Evolutionary conservation across 306 rosid species (phyloP).

Genomic region (Amphicarpaea edgeworthii): DNA sequence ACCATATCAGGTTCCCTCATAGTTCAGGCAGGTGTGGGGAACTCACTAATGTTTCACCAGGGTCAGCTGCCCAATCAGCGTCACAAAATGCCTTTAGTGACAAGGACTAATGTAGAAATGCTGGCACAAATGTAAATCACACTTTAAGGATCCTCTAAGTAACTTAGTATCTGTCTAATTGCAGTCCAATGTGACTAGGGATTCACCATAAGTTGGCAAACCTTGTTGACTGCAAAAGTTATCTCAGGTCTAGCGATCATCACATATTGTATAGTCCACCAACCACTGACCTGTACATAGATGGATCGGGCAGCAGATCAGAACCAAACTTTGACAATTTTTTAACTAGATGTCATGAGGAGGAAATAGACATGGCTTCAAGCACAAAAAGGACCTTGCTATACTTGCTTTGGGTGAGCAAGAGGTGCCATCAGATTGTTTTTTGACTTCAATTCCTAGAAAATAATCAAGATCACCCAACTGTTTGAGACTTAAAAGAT

Average conservation of each 20-base stretch:
- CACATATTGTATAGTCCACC: not conserved
- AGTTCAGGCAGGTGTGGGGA: not conserved
- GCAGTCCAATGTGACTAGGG: not conserved
- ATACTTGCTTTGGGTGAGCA: not conserved
- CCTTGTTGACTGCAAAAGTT: not conserved
- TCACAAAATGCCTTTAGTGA: not conserved
- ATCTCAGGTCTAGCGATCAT: not conserved
- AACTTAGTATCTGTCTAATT: not conserved
- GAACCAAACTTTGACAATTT: not conserved
- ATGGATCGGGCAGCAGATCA: not conserved
- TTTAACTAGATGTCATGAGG: not conserved
- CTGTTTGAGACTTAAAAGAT: not conserved
- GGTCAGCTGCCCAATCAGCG: not conserved
- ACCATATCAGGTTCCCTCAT: not conserved
- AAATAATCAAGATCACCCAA: not conserved
- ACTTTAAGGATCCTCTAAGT: not conserved
- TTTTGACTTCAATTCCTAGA: not conserved
- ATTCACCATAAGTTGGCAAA: not conserved
- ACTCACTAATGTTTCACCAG: not conserved
- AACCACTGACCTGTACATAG: not conserved
- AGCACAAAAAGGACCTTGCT: not conserved
- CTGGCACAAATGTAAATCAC: not conserved
- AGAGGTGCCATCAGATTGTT: not conserved
- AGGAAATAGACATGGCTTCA: not conserved
- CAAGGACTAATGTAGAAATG: not conserved